phyloP scores from a whole-genome alignment of 371 early-diverging fungal genomes.

The Blakeslea trispora region DNA sequence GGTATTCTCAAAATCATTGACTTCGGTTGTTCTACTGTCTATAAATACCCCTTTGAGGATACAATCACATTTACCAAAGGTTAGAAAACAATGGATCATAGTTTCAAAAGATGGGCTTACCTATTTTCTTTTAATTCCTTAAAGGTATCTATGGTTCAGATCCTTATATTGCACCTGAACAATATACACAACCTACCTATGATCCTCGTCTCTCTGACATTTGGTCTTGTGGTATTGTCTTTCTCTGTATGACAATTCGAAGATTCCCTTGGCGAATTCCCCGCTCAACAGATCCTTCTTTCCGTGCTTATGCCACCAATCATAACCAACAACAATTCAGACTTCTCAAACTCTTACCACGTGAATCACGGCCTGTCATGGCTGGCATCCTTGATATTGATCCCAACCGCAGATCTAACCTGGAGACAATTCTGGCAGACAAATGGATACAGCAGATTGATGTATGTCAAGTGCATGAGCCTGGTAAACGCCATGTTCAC shows the following conservation, averaged over 20 bases:
- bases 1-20: conserved; percentile 87
- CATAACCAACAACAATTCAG: conserved; percentile 44
- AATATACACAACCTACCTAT: conserved; percentile 52
- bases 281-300: conserved; percentile 52
- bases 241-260: conserved; percentile 66
- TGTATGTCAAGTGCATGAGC: conserved; percentile 52
- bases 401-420: conserved; percentile 48
- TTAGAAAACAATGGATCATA: too few species aligned
- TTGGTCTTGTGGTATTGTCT: conserved; percentile 61
- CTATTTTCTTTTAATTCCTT: too few species aligned
- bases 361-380: conserved; percentile 48
- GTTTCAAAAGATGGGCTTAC: too few species aligned
- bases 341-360: conserved; percentile 55
- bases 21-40: conserved; percentile 87
- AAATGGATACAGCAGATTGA: conserved; percentile 63
- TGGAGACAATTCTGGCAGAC: conserved; percentile 46
- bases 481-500: conserved; percentile 50
- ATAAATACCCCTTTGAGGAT: conserved; percentile 64
- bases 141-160: conserved; percentile 45
- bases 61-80: conserved; percentile 56
- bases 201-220: conserved; percentile 53
- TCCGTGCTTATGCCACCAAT: conserved; percentile 49
- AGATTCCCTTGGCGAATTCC: conserved; percentile 73
- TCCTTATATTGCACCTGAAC: conserved; percentile 63
- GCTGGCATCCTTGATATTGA: conserved; percentile 54